A percentile compares a stretch with the other conserved stretches of the same genome.
Conservation (phyloP, 306 rosid species). For the Pyrus pyrifolia region DNA sequence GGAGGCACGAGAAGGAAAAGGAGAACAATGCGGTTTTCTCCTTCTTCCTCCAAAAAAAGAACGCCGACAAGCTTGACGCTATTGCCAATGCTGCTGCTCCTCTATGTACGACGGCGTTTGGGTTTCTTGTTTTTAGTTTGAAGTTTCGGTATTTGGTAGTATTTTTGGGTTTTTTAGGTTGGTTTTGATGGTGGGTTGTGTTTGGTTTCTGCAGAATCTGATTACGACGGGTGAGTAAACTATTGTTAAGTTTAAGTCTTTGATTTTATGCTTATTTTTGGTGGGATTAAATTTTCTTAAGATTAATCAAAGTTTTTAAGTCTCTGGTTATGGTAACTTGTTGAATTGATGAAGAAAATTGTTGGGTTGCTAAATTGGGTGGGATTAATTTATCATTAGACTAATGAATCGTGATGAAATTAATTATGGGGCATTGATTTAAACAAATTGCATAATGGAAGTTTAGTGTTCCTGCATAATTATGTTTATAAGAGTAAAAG, state of each 20-base stretch:
- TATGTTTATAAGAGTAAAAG: no score
- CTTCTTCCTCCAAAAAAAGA: no score
- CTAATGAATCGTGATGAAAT: no score
- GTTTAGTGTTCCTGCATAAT: no score
- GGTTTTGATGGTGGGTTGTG: slow-evolving; percentile 4
- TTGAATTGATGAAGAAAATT: not conserved
- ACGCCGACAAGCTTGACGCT: no score
- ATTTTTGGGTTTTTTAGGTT: not conserved
- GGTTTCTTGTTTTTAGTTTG: not conserved
- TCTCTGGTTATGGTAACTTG: not conserved
- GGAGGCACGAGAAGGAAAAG: no score
- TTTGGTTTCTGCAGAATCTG: slow-evolving; percentile 46
- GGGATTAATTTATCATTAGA: not conserved
- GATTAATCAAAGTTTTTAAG: not conserved
- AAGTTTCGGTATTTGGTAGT: not conserved
- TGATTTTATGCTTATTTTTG: not conserved
- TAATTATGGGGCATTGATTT: no score
- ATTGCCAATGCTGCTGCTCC: not conserved
- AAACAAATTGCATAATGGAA: no score
- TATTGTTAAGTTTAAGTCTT: not conserved
- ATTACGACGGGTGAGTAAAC: slow-evolving; percentile 64
- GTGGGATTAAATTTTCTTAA: no score
- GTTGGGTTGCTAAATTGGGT: not conserved
- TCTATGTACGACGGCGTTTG: slow-evolving; percentile 31
- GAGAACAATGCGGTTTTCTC: no score